Evolutionary conservation across 2,329 filamentous ascomycete genomes (phyloP), one percentile per base, ranked within the genome.

Genomic region (Fusarium austroafricanum): DNA sequence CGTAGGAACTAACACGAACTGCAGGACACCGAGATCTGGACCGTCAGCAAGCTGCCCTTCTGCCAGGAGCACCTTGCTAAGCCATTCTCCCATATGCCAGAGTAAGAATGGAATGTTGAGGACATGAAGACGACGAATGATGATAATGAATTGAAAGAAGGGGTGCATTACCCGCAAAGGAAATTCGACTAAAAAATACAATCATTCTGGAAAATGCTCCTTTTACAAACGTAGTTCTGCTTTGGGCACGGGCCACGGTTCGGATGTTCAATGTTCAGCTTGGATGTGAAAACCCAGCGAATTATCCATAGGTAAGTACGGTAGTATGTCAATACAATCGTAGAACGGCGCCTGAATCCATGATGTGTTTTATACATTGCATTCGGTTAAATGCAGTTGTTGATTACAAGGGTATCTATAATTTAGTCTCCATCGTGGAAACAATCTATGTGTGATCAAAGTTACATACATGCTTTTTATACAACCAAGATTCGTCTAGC

Each of bases 1-100:
- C 5, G 18, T 29, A 37, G 21, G 38, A 18, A 58, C 68, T 72
- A 33, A 72, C 60, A 51, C 51, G 18, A n/a, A 5, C 3, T n/a
- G 23, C 26, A 87, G 84, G 84, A 89, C 71, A 89, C 87, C 70
- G 89, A 91, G 80, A 91, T 91, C 80, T 91, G 89, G 89, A 89
- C 88, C 49, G 85, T 82, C 67, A 78, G 86, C 81, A 91, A 91
- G 84, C 84, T 91, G 68, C 89, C 89, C 17, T 91, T 91, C 82
- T 89, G 89, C 82, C 83, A 87, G 81, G 89, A 91, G 82, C 79
- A 85, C 70, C 82, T 91, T 65, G 86, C 81, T 49, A 86, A 90
- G 77, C 82, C 87, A 5, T 90, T 90, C 76, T 77, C 84, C 73
- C 80, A 89, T 77, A 90, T 91, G 88, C 88, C 88, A 14, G 75